Evolutionary conservation across 805 yeast genomes (phyloP).

Genomic region (Ogataea pignaliae): DNA sequence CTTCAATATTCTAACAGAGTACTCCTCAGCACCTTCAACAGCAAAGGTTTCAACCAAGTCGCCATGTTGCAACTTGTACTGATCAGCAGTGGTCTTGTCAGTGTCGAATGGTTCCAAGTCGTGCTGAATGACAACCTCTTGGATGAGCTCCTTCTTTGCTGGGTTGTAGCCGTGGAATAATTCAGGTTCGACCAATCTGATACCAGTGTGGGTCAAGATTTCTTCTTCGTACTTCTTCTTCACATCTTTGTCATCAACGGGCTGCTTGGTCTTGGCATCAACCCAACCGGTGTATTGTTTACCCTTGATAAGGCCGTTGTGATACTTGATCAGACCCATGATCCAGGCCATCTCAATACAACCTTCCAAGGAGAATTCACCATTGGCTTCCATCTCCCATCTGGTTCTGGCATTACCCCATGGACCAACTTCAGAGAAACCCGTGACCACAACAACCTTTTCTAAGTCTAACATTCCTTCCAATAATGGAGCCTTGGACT

Average conservation of each 20-base stretch:
- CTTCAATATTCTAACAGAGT: conserved; percentile 82
- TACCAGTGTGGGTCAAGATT: conserved; percentile 92
- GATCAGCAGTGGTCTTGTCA: conserved; percentile 91
- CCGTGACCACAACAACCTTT: conserved; percentile 90
- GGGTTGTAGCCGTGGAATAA: conserved; percentile 93
- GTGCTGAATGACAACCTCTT: conserved; percentile 94
- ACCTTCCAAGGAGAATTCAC: conserved; percentile 95
- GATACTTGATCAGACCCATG: conserved; percentile 96
- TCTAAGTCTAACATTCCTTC: conserved; percentile 92
- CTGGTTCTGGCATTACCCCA: conserved; percentile 99
- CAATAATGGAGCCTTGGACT: conserved; percentile 63
- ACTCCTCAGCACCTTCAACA: conserved; percentile 86
- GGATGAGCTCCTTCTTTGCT: conserved; percentile 84
- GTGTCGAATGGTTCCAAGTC: conserved; percentile 95
- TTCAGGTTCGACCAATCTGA: conserved; percentile 94
- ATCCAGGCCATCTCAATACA: conserved; percentile 99
- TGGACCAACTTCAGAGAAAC: conserved; percentile 98
- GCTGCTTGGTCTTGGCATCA: conserved; percentile 86
- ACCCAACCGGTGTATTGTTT: conserved; percentile 96
- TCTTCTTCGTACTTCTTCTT: conserved; percentile 87
- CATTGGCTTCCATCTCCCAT: conserved; percentile 98
- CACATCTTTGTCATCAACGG: conserved; percentile 92
- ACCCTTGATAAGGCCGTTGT: conserved; percentile 85
- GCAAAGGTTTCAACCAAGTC: conserved; percentile 90
- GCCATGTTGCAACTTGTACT: conserved; percentile 90